phyloP scores from a whole-genome alignment of 192 early-diverging fungal species.

The Entomortierella parvispora region DNA sequence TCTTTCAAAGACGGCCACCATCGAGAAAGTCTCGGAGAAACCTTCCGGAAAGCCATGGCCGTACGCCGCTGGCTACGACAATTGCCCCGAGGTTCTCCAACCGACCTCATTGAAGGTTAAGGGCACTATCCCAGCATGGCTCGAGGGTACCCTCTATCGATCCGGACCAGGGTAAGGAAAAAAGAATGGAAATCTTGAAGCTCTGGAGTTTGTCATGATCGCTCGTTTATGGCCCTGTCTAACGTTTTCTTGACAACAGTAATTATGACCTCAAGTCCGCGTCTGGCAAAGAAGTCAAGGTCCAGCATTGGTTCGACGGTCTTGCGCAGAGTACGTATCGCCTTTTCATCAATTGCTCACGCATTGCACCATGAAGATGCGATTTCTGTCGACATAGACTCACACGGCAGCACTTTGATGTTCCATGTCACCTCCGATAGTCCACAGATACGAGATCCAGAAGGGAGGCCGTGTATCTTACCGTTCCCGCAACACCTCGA shows the following conservation, averaged over 20 bases:
- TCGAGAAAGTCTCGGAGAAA: neutral
- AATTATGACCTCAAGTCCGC: conserved; percentile 45
- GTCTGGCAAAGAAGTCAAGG: conserved; percentile 34
- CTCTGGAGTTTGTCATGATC: neutral
- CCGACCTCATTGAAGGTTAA: conserved; percentile 40
- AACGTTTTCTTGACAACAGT: neutral
- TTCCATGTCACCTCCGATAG: neutral
- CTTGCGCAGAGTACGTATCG: conserved; percentile 41
- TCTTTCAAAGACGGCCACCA: no score
- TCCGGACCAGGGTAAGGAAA: conserved; percentile 54
- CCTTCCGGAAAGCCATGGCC: conserved; percentile 29
- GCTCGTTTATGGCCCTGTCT: neutral
- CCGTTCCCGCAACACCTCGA: conserved; percentile 42
- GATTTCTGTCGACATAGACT: no score
- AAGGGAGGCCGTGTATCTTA: conserved; percentile 30
- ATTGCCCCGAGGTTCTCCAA: conserved; percentile 50
- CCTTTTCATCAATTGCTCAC: conserved; percentile 1
- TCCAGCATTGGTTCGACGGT: conserved; percentile 60
- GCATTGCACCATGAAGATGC: no score
- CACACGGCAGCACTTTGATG: no score
- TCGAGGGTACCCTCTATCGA: conserved; percentile 61
- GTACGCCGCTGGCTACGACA: conserved; percentile 43
- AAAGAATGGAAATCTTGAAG: neutral
- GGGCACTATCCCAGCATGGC: conserved; percentile 60
- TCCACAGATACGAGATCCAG: conserved; percentile 43